phyloP scores from a whole-genome alignment of 495 filamentous ascomycete species.

The Pyronema omphalodes region DNA sequence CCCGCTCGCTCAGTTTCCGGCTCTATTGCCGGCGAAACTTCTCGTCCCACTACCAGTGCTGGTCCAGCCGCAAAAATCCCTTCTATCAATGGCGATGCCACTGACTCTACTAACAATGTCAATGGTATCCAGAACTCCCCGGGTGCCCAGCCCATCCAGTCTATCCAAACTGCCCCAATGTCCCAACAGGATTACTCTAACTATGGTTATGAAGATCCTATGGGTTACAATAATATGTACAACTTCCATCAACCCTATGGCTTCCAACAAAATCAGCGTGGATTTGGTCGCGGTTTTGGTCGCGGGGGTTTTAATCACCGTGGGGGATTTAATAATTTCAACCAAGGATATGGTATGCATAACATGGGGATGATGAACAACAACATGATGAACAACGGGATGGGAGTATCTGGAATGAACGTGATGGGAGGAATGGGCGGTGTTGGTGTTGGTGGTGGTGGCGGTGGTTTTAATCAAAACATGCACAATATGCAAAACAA shows the following conservation, averaged over 20 bases:
- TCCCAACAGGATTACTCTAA: too few relatives aligned
- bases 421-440: background rate
- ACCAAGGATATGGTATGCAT: too few relatives aligned
- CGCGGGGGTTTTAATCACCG: background rate
- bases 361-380: too few relatives aligned
- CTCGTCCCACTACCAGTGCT: too few relatives aligned
- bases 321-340: too few relatives aligned
- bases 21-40: too few relatives aligned
- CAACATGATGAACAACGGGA: too few relatives aligned
- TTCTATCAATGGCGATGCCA: constrained; percentile 19
- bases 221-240: background rate
- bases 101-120: background rate
- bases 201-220: too few relatives aligned
- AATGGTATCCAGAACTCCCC: too few relatives aligned
- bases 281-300: constrained; percentile 18
- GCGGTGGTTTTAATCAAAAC: background rate
- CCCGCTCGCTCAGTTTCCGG: too few relatives aligned
- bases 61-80: constrained; percentile 20
- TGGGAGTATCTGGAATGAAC: background rate
- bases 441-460: background rate
- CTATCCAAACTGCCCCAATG: too few relatives aligned
- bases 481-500: background rate
- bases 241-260: background rate
- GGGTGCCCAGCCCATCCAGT: too few relatives aligned
- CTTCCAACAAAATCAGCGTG: constrained; percentile 9